A percentile compares a stretch with the other conserved stretches of the same genome.
These are phyloP conservation scores for Chalciporus piperatus DNA, from an alignment of 768 basidiomycete genomes.

Conservation along the genomic window DNA sequence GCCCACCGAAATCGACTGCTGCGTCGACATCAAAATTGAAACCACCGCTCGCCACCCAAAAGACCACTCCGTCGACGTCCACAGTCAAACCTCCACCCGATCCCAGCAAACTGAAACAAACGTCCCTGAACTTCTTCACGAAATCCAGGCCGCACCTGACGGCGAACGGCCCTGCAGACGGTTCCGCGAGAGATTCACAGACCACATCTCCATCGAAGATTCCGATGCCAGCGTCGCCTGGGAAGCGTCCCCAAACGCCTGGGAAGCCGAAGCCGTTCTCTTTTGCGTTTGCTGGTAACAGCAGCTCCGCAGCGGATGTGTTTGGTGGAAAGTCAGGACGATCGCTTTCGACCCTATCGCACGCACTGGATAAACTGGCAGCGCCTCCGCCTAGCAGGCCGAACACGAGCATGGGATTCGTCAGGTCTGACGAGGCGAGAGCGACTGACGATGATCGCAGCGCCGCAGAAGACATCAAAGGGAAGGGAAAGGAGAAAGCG, in stretches of 20 bases:
- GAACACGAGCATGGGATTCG: constrained; percentile 70
- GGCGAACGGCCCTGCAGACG: background rate
- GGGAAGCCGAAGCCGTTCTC: constrained; percentile 4
- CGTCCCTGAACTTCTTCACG: constrained; percentile 23
- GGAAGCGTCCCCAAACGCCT: constrained; percentile 14
- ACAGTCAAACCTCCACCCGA: constrained; percentile 11
- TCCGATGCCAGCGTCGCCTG: constrained; percentile 22
- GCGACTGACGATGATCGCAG: background rate
- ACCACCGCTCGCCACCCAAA: background rate
- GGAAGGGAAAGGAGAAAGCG: constrained; percentile 18
- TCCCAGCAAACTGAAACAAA: constrained; percentile 21
- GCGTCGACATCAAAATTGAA: constrained; percentile 2
- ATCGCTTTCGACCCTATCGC: constrained; percentile 62
- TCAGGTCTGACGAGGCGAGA: constrained; percentile 22
- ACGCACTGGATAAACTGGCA: constrained; percentile 67
- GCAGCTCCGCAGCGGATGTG: background rate
- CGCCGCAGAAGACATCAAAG: constrained; percentile 5
- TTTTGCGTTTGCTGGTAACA: constrained; percentile 1
- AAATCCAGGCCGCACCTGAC: constrained; percentile 8
- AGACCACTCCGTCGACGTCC: constrained; percentile 9
- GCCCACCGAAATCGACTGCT: constrained; percentile 6
- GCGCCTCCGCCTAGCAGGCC: constrained; percentile 65
- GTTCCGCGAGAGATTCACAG: background rate
- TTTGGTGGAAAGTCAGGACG: constrained; percentile 20
- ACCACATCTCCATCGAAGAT: constrained; percentile 29